Evolutionary conservation across 225 moss, liverwort and hornwort genomes (phyloP), one percentile per base, ranked within the genome.

Genomic region (Pseudisothecium myosuroides): DNA sequence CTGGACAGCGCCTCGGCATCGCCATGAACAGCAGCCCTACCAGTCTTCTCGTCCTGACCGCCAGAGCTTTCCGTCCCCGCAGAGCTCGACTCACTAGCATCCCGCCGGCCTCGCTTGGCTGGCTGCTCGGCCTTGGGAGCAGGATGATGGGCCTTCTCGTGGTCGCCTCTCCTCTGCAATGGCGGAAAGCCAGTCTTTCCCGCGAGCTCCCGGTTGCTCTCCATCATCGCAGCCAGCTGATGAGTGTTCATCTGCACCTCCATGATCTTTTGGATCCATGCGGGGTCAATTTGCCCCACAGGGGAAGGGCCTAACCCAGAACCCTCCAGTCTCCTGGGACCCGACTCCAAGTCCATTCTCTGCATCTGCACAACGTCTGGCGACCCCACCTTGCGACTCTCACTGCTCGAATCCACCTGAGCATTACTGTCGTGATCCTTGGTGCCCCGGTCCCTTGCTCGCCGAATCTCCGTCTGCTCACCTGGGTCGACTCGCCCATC

Each of bases 261-360:
- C 72, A 93, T 86, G 32, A 95, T 69, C 82, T 92, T 93, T 27
- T 94, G 96, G 32, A 95, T 88, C 94, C 93, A 95, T 31, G 90
- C 88, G 54, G 94, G 89, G 78, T 94, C 94, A 31, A 93, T 81
- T 27, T 91, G 92, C 20, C 83, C 88, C 43, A 75, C 89, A 21
- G 64, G 60, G 20, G 91, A 45, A 78, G 68, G 86, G 47, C 86
- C 87, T 37, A 86, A 59, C 64, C 84, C 89, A 21, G 91, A 82
- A 26, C 81, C 88, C 60, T 92, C 94, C 31, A 84, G 87, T 37
- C 88, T 91, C 72, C 86, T 87, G 29, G 87, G 85, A 62, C 92
- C 91, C 31, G 86, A 89, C 39, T 95, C 92, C 14, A 80, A 73
- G 65, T 95, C 93, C 86, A 89, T 91, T 60, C 89, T 91, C 87